Base-by-base conservation (phyloP, 176 grass and related monocot genomes). In the Lolium perenne region DNA sequence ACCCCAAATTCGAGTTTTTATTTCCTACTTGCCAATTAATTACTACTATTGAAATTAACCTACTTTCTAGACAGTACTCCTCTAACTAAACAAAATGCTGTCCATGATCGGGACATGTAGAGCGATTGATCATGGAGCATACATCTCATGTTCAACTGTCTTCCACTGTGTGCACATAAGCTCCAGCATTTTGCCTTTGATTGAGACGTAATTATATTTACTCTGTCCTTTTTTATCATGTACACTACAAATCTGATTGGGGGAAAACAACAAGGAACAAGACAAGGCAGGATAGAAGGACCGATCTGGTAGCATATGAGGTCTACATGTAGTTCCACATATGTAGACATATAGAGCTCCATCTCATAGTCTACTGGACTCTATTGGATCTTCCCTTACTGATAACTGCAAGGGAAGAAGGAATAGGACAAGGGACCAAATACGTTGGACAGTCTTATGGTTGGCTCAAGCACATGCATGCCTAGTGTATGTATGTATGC, bases 301-400 rank as follows among this genome's bases (percentile, higher is more conserved):
- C 84, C 76, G 66, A 80, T 89, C 76, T 79, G 75, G 71, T 32
- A 83, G 64, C 61, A 46, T 84, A 88, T 88, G 87, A 88, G 74
- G 75, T 83, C 81, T 88, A 72, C 38, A 57, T 68, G 10, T 78
- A 56, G 72, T 11, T 68, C 43, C 71, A 35, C 62, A 62, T 62
- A 62, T 61, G 58, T 61, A 61, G 58, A 61, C n/a, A 61, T 61
- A 58, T 38, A 68, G 57, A 66, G 43, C 38, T 74, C 69, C 79
- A 87, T 82, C 71, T 77, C 86, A 83, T 88, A 60, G 77, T 59
- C 50, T 57, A 74, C 67, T 80, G 87, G 82, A 80, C 35, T 84
- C 18, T 77, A 46, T 89, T 89, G 87, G 75, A 84, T 89, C 74
- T 73, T 88, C 66, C 81, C 16, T 46, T 74, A 20, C 57, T 35